Evolutionary conservation across 495 filamentous ascomycete species (phyloP), one percentile per base, ranked within the genome.

Genomic region (Penicillium lagena): DNA sequence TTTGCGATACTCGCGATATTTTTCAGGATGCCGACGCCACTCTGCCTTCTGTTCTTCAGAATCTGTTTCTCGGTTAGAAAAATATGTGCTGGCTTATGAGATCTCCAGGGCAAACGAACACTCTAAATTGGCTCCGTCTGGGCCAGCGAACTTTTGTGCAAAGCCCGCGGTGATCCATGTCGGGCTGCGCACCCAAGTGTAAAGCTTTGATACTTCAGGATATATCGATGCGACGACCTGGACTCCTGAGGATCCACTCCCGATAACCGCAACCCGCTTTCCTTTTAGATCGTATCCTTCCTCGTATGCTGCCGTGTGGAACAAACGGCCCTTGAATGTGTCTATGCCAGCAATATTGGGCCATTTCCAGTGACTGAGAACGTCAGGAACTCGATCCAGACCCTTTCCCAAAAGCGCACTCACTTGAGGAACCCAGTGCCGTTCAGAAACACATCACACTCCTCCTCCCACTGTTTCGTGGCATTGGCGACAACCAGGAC

Each of bases 171-270:
- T 44, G 11, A 62, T 39, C 55, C 55, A 58, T 12, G 51, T 42
- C 9, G 45, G 38, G 14, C 36, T 43, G 9, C 58, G 51, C 27
- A 62, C 53, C 36, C 64, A 67, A 10, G 43, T 59, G 13, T 46
- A 39, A 17, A 46, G 43, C 22, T 27, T 22, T 39, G 43, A 46
- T 9, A 46, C 43, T 37, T 35, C 43, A 12, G 70, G 71, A 41
- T 79, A 44, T 31, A 51, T 46, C 12, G 12, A 64, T 0, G 80
- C 77, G 7, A 85, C 67, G 10, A 83, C 65, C 52, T 85, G 80
- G n/a, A 63, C 50, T 11, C 48, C 60, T 35, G 63, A 67, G 6
- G 58, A 62, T 48, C 73, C 71, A 60, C 7, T 60, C 28, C 76
- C 77, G 30, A 80, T 67, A 1, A 78, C 49, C 4, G 63, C 72